phyloP scores from a whole-genome alignment of 768 basidiomycete genomes.

The Pleurotus giganteus region DNA sequence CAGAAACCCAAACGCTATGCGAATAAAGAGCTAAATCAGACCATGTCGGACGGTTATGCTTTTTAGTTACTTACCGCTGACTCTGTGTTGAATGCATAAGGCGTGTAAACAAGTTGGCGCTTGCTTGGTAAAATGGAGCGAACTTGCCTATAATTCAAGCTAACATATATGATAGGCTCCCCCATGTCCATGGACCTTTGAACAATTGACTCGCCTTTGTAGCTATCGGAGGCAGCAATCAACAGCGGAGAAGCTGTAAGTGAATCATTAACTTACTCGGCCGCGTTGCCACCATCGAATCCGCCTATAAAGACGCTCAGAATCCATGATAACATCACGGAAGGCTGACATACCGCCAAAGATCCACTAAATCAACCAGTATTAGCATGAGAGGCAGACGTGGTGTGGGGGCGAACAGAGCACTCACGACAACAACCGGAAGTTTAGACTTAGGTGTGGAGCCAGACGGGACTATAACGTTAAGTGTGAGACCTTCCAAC shows the following conservation, averaged over 20 bases:
- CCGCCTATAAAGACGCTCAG: slow-evolving; percentile 27
- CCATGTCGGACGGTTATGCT: background rate
- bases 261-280: slow-evolving; percentile 21
- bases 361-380: slow-evolving; percentile 39
- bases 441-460: slow-evolving; percentile 40
- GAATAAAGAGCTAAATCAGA: background rate
- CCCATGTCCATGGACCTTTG: slow-evolving; percentile 39
- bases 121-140: background rate
- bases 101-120: background rate
- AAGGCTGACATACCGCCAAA: slow-evolving; percentile 34
- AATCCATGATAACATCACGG: background rate
- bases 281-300: slow-evolving; percentile 39
- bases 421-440: slow-evolving; percentile 52
- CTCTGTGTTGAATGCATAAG: background rate
- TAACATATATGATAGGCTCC: slow-evolving; percentile 48
- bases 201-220: slow-evolving; percentile 44
- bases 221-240: slow-evolving; percentile 20
- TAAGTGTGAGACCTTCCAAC: slow-evolving; percentile 45
- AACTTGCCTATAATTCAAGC: slow-evolving; percentile 47
- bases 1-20: slow-evolving; percentile 49
- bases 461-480: slow-evolving; percentile 45
- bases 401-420: background rate
- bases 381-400: background rate
- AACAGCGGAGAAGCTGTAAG: background rate
- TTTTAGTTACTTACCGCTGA: slow-evolving; percentile 1